Conservation (phyloP, 768 basidiomycete genomes). For the Tubosaeta brunneosetosa region DNA sequence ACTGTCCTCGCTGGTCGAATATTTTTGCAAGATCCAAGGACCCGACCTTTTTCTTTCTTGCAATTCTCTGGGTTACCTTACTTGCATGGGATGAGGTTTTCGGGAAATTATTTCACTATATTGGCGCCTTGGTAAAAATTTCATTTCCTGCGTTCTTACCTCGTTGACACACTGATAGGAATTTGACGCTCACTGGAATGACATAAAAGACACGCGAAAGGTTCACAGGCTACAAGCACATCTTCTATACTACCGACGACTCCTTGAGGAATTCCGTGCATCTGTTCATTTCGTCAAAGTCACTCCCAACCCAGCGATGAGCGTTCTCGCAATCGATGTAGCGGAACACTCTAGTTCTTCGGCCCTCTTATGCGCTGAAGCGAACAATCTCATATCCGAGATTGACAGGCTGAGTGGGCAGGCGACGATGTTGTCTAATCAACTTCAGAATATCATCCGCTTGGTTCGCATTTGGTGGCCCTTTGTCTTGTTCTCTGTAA, state of each 20-base stretch:
- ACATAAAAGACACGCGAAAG: constrained; percentile 47
- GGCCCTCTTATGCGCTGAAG: constrained; percentile 43
- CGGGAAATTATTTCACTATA: constrained; percentile 46
- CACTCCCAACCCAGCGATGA: constrained; percentile 47
- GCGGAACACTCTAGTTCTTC: constrained; percentile 21
- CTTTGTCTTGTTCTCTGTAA: neutral
- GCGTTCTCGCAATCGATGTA: constrained; percentile 15
- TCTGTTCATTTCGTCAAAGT: constrained; percentile 44
- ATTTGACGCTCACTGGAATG: constrained; percentile 40
- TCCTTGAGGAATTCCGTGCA: constrained; percentile 50
- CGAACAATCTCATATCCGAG: constrained; percentile 44
- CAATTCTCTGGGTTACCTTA: constrained; percentile 53
- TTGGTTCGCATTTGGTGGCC: constrained; percentile 19
- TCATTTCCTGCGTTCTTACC: neutral
- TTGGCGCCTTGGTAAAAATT: constrained; percentile 42
- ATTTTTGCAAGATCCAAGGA: constrained; percentile 34
- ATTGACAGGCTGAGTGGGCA: constrained; percentile 42
- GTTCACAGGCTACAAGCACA: constrained; percentile 57
- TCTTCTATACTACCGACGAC: constrained; percentile 50
- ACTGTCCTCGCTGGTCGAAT: constrained; percentile 34
- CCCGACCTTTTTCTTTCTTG: constrained; percentile 52
- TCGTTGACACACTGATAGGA: constrained; percentile 34
- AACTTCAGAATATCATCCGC: constrained; percentile 33
- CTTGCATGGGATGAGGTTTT: constrained; percentile 63
- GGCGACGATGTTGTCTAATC: constrained; percentile 28